phyloP scores from a whole-genome alignment of 345 rosid genomes.

The Adansonia digitata region DNA sequence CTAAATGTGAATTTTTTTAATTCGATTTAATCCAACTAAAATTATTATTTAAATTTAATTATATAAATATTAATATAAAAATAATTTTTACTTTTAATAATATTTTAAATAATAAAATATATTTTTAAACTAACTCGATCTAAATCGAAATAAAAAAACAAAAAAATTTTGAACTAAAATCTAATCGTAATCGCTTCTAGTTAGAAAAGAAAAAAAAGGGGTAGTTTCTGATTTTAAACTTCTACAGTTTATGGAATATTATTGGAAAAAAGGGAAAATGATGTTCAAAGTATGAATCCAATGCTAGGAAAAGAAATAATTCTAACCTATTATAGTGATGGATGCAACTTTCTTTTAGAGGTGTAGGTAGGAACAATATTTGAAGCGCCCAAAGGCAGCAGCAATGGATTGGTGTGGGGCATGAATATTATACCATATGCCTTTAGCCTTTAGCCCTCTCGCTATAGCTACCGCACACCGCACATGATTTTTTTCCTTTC shows the following conservation, averaged over 20 bases:
- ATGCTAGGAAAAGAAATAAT: not conserved
- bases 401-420: conserved; percentile 4
- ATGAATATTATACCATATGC: not conserved
- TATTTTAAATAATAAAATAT: no score
- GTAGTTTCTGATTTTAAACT: not conserved
- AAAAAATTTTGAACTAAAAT: no score
- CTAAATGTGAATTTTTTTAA: no score
- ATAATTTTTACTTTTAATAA: no score
- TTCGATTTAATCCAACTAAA: no score
- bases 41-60: no score
- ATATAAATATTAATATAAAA: no score
- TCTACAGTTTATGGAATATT: not conserved
- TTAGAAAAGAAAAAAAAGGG: no score
- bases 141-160: no score
- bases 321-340: not conserved
- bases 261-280: not conserved
- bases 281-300: not conserved
- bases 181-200: no score
- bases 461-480: not conserved
- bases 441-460: not conserved
- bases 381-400: conserved; percentile 4
- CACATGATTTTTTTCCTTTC: no score
- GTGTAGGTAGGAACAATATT: not conserved
- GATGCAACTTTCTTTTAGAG: not conserved
- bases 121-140: no score